Conservation (phyloP, 176 grass and related monocot genomes). For the Aechmea fasciata region DNA sequence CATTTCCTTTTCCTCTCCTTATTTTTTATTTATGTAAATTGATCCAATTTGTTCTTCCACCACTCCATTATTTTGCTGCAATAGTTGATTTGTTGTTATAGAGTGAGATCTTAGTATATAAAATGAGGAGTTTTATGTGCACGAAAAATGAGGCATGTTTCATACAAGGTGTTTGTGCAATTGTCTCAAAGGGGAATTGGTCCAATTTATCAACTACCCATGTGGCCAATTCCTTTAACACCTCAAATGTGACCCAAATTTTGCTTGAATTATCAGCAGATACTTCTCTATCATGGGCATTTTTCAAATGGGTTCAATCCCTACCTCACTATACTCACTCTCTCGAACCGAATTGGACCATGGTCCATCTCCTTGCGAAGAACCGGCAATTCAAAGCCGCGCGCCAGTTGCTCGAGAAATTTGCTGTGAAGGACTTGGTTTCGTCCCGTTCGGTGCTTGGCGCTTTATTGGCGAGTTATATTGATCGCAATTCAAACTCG, state of each 20-base stretch:
- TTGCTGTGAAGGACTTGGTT: conserved; percentile 29
- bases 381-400: conserved; percentile 17
- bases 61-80: too few species aligned
- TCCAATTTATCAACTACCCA: conserved; percentile 12
- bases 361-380: conserved; percentile 35
- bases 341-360: conserved; percentile 33
- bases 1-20: too few species aligned
- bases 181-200: conserved; percentile 32
- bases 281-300: conserved; percentile 27
- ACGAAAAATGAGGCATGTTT: conserved; percentile 20
- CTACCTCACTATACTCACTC: conserved; percentile 41
- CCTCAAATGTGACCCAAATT: conserved; percentile 28
- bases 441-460: conserved; percentile 32
- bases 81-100: too few species aligned
- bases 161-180: conserved; percentile 45
- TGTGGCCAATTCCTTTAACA: conserved; percentile 18
- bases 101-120: background rate
- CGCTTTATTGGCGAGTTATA: conserved; percentile 17
- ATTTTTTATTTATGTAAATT: too few species aligned
- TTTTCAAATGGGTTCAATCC: conserved; percentile 35
- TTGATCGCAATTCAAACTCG: conserved; percentile 5
- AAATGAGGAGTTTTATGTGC: conserved; percentile 5
- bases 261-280: conserved; percentile 27
- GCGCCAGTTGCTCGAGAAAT: conserved; percentile 27
- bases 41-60: too few species aligned